Percentiles rank a stretch among this genome's conserved stretches.
phyloP scores from a whole-genome alignment of 176 grass and related monocot species.

The Phoenix roebelenii region DNA sequence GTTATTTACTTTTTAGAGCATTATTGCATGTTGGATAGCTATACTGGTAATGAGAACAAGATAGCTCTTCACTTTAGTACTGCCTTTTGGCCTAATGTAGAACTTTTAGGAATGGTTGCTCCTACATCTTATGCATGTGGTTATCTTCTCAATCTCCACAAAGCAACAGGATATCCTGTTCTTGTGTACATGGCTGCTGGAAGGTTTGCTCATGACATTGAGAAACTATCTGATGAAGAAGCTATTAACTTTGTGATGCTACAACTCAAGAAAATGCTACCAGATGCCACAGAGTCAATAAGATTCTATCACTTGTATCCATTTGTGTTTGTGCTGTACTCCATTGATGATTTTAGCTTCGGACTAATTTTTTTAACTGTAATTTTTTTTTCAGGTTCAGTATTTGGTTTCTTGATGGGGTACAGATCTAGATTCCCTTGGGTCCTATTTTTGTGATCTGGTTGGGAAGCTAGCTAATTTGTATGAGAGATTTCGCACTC shows the following conservation, averaged over 20 bases:
- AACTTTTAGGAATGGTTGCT: conserved; percentile 60
- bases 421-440: conserved; percentile 52
- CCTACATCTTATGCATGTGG: conserved; percentile 59
- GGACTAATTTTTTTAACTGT: too few species aligned
- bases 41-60: too few species aligned
- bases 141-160: too few species aligned
- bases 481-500: too few species aligned
- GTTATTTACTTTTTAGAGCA: too few species aligned
- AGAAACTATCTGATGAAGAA: conserved; percentile 61
- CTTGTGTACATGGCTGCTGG: conserved; percentile 49
- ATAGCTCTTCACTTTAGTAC: conserved; percentile 16
- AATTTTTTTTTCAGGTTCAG: conserved; percentile 26
- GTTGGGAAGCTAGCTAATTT: conserved; percentile 64
- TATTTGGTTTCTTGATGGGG: conserved; percentile 77
- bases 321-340: too few species aligned
- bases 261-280: conserved; percentile 68
- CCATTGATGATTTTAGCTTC: too few species aligned
- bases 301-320: too few species aligned
- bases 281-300: not conserved
- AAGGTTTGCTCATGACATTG: conserved; percentile 62
- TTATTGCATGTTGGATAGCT: too few species aligned
- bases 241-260: conserved; percentile 40
- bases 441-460: conserved; percentile 76
- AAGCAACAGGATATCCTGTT: too few species aligned
- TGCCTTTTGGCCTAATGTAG: conserved; percentile 81